Conservation (phyloP, 345 rosid genomes). For the Lepidium africanum region DNA sequence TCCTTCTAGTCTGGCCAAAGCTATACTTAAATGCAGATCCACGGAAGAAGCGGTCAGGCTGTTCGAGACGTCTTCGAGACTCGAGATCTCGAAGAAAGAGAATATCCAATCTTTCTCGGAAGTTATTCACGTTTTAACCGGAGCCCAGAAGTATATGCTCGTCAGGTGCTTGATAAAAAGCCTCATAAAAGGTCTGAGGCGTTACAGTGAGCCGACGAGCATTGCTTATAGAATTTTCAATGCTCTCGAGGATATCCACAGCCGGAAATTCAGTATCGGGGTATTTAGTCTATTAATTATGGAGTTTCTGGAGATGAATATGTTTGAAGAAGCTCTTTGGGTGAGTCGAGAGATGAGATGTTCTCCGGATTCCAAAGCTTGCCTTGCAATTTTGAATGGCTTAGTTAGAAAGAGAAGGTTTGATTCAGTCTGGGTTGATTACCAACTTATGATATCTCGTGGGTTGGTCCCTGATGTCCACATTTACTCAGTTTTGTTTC, state of each 20-base stretch:
- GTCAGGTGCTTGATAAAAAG: slow-evolving; percentile 65
- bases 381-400: slow-evolving; percentile 47
- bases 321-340: slow-evolving; percentile 56
- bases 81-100: slow-evolving; percentile 13
- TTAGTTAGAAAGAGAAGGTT: slow-evolving; percentile 37
- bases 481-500: slow-evolving; percentile 49
- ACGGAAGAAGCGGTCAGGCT: slow-evolving; percentile 37
- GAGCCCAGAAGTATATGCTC: slow-evolving; percentile 29
- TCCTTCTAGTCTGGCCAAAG: slow-evolving; percentile 26
- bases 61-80: slow-evolving; percentile 27
- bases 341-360: slow-evolving; percentile 34
- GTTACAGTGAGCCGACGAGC: slow-evolving; percentile 23
- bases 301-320: slow-evolving; percentile 47
- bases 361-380: slow-evolving; percentile 42
- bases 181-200: slow-evolving; percentile 37
- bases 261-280: slow-evolving; percentile 25
- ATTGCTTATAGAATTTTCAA: slow-evolving; percentile 29
- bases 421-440: slow-evolving; percentile 43
- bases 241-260: slow-evolving; percentile 31
- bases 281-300: slow-evolving; percentile 49
- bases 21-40: slow-evolving; percentile 36
- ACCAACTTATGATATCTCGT: slow-evolving; percentile 34
- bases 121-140: slow-evolving; percentile 25
- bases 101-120: slow-evolving; percentile 32
- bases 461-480: slow-evolving; percentile 51